Evolutionary conservation across 83 land plant species (phyloP), one percentile per base, ranked within the genome.

Genomic region (Larix sibirica): DNA sequence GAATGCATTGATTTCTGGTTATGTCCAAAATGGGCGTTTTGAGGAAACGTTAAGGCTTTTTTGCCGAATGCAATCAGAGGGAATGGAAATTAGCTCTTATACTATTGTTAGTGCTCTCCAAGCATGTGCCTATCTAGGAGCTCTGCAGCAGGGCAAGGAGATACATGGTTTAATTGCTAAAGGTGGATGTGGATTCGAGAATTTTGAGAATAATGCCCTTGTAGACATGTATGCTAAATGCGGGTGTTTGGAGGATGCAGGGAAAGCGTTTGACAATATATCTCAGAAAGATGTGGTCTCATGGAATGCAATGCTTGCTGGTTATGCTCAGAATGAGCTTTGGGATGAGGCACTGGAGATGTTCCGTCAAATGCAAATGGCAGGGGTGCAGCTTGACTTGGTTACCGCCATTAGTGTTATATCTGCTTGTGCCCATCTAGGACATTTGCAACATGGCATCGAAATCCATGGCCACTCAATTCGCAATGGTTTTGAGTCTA

Each of bases 1-100:
- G 91, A 91, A 90, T 2, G 88, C 90, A 0, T 88, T 91, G 88
- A 90, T 93, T 24, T 74, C 90, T 1, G 95, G 87, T 1, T 90
- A 89, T 65, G 93, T 85, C 18, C 90, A 91, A 84, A 87, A 93
- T 83, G 93, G 93, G 1, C 62, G 73, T 80, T 90, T 92, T 5
- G 16, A 18, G n/a, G 69, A 87, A 79, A 93, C 90, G 8, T 42
- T 91, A 5, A 85, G 84, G 76, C 61, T 93, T 6, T 93, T 89
- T 40, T 0, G 26, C 6, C 26, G 10, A 50, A 90, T 92, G 92
- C 68, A 77, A 64, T 8, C 2, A n/a, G n/a, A 21, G 17, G 95
- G 91, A 26, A 74, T 79, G 1, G 3, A 54, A 12, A 89, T 92
- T 9, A 89, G 87, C 61, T 84, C 82, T 59, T 79, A 86, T 14